Base-by-base conservation (phyloP, 495 filamentous ascomycete species). In the Xylaria acuta region DNA sequence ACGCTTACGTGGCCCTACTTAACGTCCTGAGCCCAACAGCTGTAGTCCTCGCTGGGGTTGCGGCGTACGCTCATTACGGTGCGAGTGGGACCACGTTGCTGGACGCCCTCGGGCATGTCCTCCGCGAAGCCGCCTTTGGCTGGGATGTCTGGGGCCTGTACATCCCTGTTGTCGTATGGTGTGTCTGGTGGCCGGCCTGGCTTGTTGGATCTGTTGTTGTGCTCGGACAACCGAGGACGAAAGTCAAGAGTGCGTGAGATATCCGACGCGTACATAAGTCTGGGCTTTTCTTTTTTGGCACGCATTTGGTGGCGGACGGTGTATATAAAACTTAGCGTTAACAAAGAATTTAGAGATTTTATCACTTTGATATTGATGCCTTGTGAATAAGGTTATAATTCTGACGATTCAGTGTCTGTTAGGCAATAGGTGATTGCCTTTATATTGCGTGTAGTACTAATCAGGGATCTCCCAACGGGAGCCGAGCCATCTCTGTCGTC, bases 161-260 rank as follows among this genome's bases (percentile, higher is more conserved):
- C 85, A 97, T 94, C 47, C 85, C 92, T 71, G 89, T 98, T 9
- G 90, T 98, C 47, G 90, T 98, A 22, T 99, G 97, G 94, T 93
- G 93, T 80, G 93, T 98, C 38, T 99, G 96, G 96, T 99, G 95
- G 95, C 97, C 96, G 9, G 94, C 93, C 30, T 98, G 96, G 97
- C 75, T 97, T 65, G 87, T 88, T 18, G 94, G 83, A 7, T 75
- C 79, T 25, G 74, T 86, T 14, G 70, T 81, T 7, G 80, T 87
- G 38, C 75, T 86, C 68, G 86, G 76, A 51, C 71, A 68, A 59
- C 77, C 80, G 38, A 49, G 51, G 2, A 69, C 27, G 7, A 81
- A 82, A 72, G 71, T 70, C 9, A 83, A 84, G 70, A 79, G 51
- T 51, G 75, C 80, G 47, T 83, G 62, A 78, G 36, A 53, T 40